Base-by-base conservation (phyloP, 2,329 filamentous ascomycete genomes). In the Triangularia setosa region DNA sequence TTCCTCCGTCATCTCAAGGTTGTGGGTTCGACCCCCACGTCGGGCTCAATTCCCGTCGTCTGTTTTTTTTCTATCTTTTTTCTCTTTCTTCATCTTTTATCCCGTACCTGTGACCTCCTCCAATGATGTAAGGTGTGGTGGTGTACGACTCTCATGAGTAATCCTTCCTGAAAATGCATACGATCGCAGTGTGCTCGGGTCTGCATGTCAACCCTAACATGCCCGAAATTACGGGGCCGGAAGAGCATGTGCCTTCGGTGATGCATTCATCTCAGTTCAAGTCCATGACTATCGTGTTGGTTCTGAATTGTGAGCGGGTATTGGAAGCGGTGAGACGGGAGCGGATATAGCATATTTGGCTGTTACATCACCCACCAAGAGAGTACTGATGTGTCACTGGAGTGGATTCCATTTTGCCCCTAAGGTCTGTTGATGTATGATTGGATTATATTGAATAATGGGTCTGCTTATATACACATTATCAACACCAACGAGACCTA, bases 261-360 rank as follows among this genome's bases (percentile, higher is more conserved):
- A 62, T 78, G 25, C 77, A 79, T 64, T 78, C 77, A 6, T 75
- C 75, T 0, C 61, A 75, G 21, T 74, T 79, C 69, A 78, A 79
- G 64, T 68, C 5, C 73, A 76, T 74, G 64, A 75, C 74, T 9
- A 71, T 79, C 5, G 65, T 79, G 25, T 69, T 79, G 60, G 64
- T 30, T n/a, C n/a, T n/a, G n/a, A n/a, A n/a, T n/a, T n/a, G n/a
- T n/a, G n/a, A n/a, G n/a, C n/a, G n/a, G n/a, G n/a, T n/a, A n/a
- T 79, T 11, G 77, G 77, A 4, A 73, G 67, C 28, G 77, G 77
- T 3, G 77, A 79, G 66, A 78, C 77, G 1, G 76, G 70, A 1
- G 73, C 76, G 63, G 77, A 79, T 59, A 62, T 79, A 4, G 69
- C 73, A 5, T 70, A 75, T 54, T 69, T 79, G 27, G 77, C 76